A percentile compares a stretch with the other conserved stretches of the same genome.
These are phyloP conservation scores for Luvunga scandens DNA, from an alignment of 345 rosid genomes.

Conservation along the genomic window DNA sequence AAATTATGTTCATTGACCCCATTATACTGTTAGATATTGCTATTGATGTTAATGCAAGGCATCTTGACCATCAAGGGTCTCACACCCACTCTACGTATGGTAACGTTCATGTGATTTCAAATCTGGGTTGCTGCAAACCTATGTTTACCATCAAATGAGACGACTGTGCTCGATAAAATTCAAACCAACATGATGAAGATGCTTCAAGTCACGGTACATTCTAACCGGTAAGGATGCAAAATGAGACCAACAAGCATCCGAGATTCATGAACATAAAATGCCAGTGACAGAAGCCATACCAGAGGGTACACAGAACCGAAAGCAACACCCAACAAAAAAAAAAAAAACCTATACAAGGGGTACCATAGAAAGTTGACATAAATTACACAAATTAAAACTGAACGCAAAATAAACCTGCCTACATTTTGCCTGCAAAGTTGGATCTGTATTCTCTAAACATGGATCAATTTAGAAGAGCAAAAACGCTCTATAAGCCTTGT, in stretches of 20 bases:
- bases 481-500: slow-evolving; percentile 5
- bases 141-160: neutral
- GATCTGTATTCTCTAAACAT: slow-evolving; percentile 16
- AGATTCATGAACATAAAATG: neutral
- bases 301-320: neutral
- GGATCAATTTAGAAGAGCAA: slow-evolving; percentile 4
- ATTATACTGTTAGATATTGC: too few relatives aligned
- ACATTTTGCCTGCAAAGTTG: slow-evolving; percentile 18
- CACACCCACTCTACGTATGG: neutral
- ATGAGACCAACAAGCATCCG: neutral
- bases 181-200: neutral
- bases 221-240: neutral
- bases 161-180: neutral
- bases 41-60: neutral
- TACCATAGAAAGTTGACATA: neutral
- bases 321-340: neutral
- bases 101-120: neutral
- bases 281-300: neutral
- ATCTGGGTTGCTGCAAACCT: neutral
- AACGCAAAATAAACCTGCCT: slow-evolving; percentile 13
- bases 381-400: slow-evolving; percentile 17
- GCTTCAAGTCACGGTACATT: too few relatives aligned
- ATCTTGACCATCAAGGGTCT: too few relatives aligned
- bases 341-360: neutral
- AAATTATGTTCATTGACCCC: too few relatives aligned